These are phyloP conservation scores for Inonotus obliquus DNA, from an alignment of 1,284 basidiomycete genomes.

Conservation along the genomic window DNA sequence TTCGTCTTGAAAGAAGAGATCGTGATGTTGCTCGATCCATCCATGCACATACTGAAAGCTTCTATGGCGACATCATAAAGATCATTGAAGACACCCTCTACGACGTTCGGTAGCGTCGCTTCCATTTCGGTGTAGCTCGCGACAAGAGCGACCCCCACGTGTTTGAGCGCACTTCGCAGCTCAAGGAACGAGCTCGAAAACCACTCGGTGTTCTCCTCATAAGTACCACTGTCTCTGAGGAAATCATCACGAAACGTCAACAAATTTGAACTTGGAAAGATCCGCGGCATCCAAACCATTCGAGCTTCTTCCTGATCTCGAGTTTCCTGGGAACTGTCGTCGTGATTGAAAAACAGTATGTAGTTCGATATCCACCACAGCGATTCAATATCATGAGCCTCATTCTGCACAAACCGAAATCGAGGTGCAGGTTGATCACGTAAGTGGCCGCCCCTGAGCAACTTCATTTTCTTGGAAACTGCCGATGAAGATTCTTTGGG, in stretches of 20 bases:
- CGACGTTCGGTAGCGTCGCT: neutral
- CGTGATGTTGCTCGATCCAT: neutral
- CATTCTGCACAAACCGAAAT: neutral
- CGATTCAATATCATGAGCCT: neutral
- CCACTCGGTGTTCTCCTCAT: neutral
- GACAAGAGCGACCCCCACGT: neutral
- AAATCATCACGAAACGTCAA: neutral
- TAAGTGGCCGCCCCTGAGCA: neutral
- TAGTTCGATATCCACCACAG: neutral
- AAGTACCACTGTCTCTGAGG: neutral
- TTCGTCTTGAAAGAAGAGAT: neutral
- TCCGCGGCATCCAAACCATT: neutral
- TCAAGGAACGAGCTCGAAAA: neutral
- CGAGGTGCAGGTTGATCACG: neutral
- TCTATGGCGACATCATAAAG: neutral
- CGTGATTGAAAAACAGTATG: neutral
- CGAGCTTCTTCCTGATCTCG: neutral
- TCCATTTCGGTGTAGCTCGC: neutral
- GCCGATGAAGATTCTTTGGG: neutral
- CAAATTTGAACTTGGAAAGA: neutral
- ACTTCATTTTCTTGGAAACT: neutral
- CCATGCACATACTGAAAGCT: neutral
- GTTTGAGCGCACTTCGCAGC: neutral
- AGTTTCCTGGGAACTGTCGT: neutral
- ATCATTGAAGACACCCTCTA: neutral